phyloP scores from a whole-genome alignment of 768 basidiomycete genomes.

The Boletus sensibilis region DNA sequence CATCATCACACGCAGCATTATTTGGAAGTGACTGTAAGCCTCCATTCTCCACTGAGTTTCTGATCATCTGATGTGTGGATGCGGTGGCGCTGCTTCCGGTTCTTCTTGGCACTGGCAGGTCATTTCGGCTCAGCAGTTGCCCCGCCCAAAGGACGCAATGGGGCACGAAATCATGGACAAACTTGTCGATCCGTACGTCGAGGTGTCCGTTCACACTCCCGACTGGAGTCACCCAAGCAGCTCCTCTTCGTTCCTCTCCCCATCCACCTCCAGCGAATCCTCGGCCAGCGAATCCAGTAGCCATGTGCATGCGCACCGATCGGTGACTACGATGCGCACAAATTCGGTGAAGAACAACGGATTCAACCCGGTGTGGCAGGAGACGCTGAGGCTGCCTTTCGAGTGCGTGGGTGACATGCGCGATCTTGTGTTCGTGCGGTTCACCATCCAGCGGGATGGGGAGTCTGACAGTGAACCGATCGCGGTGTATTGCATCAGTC shows the following conservation, averaged over 20 bases:
- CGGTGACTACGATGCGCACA: slow-evolving; percentile 57
- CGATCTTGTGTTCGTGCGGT: slow-evolving; percentile 81
- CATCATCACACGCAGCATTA: slow-evolving; percentile 52
- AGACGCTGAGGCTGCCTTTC: slow-evolving; percentile 68
- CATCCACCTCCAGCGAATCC: slow-evolving; percentile 3
- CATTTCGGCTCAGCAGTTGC: slow-evolving; percentile 91
- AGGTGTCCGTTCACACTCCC: slow-evolving; percentile 74
- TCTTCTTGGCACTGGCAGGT: slow-evolving; percentile 36
- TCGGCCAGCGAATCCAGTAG: slow-evolving; percentile 1
- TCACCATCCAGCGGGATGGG: slow-evolving; percentile 69
- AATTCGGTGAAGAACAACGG: slow-evolving; percentile 78
- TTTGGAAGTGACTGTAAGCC: slow-evolving; percentile 60
- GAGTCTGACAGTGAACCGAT: slow-evolving; percentile 60
- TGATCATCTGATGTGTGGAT: background rate
- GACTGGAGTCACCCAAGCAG: slow-evolving; percentile 53
- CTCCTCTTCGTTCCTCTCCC: slow-evolving; percentile 10
- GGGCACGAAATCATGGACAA: slow-evolving; percentile 63
- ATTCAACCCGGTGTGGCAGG: slow-evolving; percentile 89
- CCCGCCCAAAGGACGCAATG: slow-evolving; percentile 61
- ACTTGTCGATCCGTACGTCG: slow-evolving; percentile 72
- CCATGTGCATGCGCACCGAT: slow-evolving; percentile 36
- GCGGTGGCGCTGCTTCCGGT: background rate
- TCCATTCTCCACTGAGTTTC: background rate
- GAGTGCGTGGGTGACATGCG: slow-evolving; percentile 72
- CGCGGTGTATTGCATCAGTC: slow-evolving; percentile 68